Evolutionary conservation across 108 stramenopile species (phyloP).

Genomic region (Skeletonema menzelii): DNA sequence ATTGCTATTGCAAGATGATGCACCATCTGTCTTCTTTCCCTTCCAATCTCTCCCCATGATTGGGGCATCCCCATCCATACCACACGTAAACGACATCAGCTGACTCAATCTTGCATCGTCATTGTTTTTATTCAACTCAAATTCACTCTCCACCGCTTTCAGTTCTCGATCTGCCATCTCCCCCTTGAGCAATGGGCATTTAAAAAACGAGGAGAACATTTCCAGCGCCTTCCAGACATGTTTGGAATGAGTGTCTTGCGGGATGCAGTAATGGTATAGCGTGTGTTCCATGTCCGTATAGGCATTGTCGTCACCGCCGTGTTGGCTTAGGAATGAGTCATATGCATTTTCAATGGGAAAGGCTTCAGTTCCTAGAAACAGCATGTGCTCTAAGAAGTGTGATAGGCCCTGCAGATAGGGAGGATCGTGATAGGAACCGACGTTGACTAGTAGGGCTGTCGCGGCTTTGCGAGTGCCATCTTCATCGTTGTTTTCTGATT

Average conservation of each 20-base stretch:
- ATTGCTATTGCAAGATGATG: background rate
- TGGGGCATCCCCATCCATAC: conserved; percentile 42
- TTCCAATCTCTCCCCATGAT: conserved; percentile 36
- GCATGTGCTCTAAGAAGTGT: conserved; percentile 96
- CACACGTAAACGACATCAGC: conserved; percentile 70
- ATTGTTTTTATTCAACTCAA: conserved; percentile 80
- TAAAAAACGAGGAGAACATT: conserved; percentile 94
- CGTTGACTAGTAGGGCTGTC: conserved; percentile 92
- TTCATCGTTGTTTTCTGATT: conserved; percentile 49
- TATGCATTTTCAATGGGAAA: conserved; percentile 93
- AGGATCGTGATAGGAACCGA: conserved; percentile 92
- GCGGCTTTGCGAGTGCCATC: conserved; percentile 80
- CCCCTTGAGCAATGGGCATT: conserved; percentile 82
- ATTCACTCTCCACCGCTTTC: conserved; percentile 96
- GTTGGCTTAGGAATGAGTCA: conserved; percentile 77
- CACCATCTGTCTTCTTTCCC: background rate
- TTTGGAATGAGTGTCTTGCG: conserved; percentile 59
- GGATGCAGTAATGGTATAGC: conserved; percentile 91
- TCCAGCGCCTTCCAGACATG: conserved; percentile 88
- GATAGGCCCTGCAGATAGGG: conserved; percentile 85
- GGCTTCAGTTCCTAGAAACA: conserved; percentile 94
- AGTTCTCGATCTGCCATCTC: conserved; percentile 90
- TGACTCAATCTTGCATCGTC: conserved; percentile 79
- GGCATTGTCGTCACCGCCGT: conserved; percentile 96
- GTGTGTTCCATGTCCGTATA: conserved; percentile 94